Evolutionary conservation across 169 alveolate genomes (phyloP).

Genomic region (Plasmodium gallinaceum): DNA sequence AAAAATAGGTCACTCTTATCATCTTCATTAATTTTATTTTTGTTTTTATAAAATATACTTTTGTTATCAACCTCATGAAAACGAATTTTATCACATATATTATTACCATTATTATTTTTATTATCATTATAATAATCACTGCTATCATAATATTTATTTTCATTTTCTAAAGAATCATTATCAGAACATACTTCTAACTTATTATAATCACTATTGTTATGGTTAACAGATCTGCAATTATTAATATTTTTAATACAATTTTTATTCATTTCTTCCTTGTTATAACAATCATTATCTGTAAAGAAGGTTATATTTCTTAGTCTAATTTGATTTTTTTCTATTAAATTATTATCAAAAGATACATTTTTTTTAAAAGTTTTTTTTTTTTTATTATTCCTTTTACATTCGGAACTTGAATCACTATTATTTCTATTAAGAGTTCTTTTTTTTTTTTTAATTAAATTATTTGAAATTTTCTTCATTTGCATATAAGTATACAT

Average conservation of each 20-base stretch:
- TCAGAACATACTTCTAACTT: background rate
- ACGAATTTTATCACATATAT: background rate
- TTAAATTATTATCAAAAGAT: no score
- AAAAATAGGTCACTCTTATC: background rate
- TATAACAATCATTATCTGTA: constrained; percentile 25
- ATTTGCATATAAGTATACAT: constrained; percentile 1
- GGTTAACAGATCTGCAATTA: background rate
- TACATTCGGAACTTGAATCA: background rate
- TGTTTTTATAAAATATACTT: background rate
- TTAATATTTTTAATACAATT: constrained; percentile 10
- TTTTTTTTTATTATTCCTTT: background rate
- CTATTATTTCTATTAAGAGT: constrained; percentile 7
- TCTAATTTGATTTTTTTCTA: background rate
- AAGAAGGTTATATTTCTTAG: background rate
- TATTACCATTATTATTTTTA: background rate
- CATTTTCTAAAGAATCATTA: background rate
- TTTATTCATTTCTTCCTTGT: constrained; percentile 19
- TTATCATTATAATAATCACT: background rate
- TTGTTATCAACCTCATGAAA: background rate
- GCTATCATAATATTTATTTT: constrained; percentile 9
- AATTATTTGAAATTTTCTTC: constrained; percentile 4
- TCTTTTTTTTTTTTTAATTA: constrained; percentile 3
- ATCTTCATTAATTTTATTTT: background rate
- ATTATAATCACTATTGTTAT: background rate
- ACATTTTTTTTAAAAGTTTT: background rate